A percentile compares a stretch with the other conserved stretches of the same genome.
Conservation (phyloP, 2,329 filamentous ascomycete species). For the Aspergillus brasiliensis region DNA sequence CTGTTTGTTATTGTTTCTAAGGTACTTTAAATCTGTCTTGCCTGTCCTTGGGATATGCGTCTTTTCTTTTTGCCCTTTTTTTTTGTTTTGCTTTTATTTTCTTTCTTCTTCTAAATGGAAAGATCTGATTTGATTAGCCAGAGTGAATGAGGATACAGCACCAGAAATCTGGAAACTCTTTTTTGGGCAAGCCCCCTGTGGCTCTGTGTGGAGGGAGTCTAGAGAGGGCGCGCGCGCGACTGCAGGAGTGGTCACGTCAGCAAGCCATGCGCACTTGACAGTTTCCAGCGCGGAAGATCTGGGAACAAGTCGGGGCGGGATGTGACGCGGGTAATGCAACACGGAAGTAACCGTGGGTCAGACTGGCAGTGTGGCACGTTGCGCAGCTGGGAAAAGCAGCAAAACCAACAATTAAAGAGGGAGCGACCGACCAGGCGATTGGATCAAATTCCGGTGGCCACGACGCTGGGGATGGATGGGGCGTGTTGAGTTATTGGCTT, state of each 20-base stretch:
- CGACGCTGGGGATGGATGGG: conserved; percentile 20
- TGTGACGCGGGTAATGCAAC: conserved; percentile 30
- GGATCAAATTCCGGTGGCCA: conserved; percentile 20
- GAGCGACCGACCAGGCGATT: conserved; percentile 13
- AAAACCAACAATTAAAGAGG: conserved; percentile 13
- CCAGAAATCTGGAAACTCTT: conserved; percentile 13
- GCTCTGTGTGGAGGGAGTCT: conserved; percentile 14
- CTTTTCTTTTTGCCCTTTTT: conserved; percentile 10
- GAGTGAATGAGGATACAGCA: conserved; percentile 7
- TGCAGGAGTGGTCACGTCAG: conserved; percentile 29
- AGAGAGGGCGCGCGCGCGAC: conserved; percentile 16
- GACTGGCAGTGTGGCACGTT: conserved; percentile 31
- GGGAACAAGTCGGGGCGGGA: conserved; percentile 18
- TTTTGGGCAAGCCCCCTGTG: conserved; percentile 7
- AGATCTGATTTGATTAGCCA: conserved; percentile 16
- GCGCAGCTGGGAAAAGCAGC: conserved; percentile 24
- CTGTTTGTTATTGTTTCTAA: conserved; percentile 8
- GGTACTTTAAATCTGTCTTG: background rate
- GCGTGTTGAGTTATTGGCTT: conserved; percentile 17
- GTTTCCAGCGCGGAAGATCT: conserved; percentile 17
- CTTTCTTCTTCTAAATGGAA: conserved; percentile 5
- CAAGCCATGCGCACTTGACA: conserved; percentile 20
- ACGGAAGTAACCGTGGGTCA: conserved; percentile 37
- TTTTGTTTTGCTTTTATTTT: conserved; percentile 7
- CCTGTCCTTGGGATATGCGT: background rate